These are phyloP conservation scores for Aspergillus viridinutans DNA, from an alignment of 2,329 filamentous ascomycete species.

Conservation along the genomic window DNA sequence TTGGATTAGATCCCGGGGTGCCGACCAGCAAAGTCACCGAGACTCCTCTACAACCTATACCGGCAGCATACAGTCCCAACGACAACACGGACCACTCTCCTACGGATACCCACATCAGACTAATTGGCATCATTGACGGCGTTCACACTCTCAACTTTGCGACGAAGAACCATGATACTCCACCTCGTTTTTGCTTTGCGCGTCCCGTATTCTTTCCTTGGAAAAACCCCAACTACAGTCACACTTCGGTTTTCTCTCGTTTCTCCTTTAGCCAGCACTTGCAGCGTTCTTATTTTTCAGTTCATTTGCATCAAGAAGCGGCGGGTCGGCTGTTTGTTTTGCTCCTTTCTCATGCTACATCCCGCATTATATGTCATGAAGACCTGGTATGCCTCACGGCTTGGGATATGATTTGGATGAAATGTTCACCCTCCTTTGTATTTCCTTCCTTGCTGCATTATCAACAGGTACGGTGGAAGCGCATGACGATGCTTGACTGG, in stretches of 20 bases:
- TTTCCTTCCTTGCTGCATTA: conserved; percentile 29
- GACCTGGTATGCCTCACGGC: conserved; percentile 48
- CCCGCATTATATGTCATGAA: conserved; percentile 45
- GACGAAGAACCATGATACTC: conserved; percentile 36
- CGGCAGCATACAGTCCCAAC: conserved; percentile 40
- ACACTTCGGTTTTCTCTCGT: conserved; percentile 1
- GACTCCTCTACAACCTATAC: conserved; percentile 26
- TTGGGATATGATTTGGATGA: conserved; percentile 43
- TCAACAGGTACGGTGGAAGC: not conserved
- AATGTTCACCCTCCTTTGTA: conserved; percentile 28
- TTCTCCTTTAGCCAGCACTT: conserved; percentile 25
- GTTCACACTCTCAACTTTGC: conserved; percentile 48
- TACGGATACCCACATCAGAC: conserved; percentile 37
- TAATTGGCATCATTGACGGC: conserved; percentile 53
- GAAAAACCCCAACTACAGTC: conserved; percentile 39
- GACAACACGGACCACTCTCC: conserved; percentile 33
- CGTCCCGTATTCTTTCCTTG: conserved; percentile 22
- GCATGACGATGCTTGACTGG: conserved; percentile 13
- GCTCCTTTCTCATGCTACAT: conserved; percentile 32
- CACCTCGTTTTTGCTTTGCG: conserved; percentile 35
- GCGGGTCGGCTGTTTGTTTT: conserved; percentile 45
- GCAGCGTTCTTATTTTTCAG: conserved; percentile 33
- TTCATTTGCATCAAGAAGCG: conserved; percentile 43
- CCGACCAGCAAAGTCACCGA: conserved; percentile 12
- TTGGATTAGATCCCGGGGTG: conserved; percentile 20